phyloP scores from a whole-genome alignment of 306 rosid genomes.

The Fragaria iinumae region DNA sequence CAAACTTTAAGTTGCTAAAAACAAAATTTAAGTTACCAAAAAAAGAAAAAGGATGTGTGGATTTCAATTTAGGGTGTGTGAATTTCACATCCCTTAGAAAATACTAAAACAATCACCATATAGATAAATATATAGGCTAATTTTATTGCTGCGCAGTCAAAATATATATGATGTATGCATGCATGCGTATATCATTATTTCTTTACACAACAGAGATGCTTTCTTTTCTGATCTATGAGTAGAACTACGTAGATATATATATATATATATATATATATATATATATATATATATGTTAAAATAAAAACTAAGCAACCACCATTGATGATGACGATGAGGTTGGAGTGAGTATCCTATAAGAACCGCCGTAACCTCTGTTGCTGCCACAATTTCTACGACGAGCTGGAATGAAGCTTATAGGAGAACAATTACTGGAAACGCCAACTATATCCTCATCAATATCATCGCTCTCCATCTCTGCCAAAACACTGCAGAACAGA shows the following conservation, averaged over 20 bases:
- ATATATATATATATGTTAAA: not conserved
- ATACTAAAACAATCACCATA: not conserved
- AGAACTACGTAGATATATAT: not conserved
- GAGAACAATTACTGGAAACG: not conserved
- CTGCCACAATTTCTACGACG: not conserved
- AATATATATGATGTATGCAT: not conserved
- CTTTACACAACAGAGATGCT: not conserved
- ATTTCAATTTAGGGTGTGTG: too few species aligned
- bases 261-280: not conserved
- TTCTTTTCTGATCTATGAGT: not conserved
- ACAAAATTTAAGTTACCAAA: too few species aligned
- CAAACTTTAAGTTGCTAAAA: too few species aligned
- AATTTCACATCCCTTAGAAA: too few species aligned
- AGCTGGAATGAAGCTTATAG: not conserved
- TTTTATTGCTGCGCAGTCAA: not conserved
- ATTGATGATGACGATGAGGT: not conserved
- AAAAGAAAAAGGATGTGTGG: too few species aligned
- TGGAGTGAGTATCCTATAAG: not conserved
- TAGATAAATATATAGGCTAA: not conserved
- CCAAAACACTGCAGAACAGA: slow-evolving; percentile 46
- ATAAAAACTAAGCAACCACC: not conserved
- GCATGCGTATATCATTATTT: not conserved
- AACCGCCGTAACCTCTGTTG: not conserved
- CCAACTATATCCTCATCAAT: slow-evolving; percentile 1
- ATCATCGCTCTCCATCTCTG: slow-evolving; percentile 44